A percentile compares a stretch with the other conserved stretches of the same genome.
Conservation (phyloP, 768 basidiomycete species). For the Sporobolomyces phaffii region DNA sequence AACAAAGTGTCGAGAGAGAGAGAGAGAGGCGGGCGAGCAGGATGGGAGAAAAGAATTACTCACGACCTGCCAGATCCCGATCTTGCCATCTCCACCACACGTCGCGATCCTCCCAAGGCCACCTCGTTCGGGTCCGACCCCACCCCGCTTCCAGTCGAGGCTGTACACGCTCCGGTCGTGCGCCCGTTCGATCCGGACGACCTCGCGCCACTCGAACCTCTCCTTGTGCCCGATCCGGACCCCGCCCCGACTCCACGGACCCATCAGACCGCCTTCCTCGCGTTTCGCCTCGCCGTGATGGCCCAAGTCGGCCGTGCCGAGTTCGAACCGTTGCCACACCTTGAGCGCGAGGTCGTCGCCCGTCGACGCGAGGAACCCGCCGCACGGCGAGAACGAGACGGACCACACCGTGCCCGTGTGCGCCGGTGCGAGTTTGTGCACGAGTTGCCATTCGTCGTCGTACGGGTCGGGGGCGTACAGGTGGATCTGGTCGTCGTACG, state of each 20-base stretch:
- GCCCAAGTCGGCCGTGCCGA: slow-evolving; percentile 12
- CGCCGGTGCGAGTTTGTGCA: slow-evolving; percentile 58
- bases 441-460: slow-evolving; percentile 83
- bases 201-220: slow-evolving; percentile 58
- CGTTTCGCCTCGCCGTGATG: slow-evolving; percentile 27
- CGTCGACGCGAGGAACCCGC: slow-evolving; percentile 73
- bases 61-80: slow-evolving; percentile 71
- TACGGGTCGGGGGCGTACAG: slow-evolving; percentile 87
- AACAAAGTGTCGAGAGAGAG: neutral
- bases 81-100: slow-evolving; percentile 74
- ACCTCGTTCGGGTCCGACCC: slow-evolving; percentile 32
- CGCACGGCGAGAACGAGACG: slow-evolving; percentile 68
- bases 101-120: slow-evolving; percentile 76
- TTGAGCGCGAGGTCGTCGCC: slow-evolving; percentile 79
- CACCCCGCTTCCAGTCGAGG: slow-evolving; percentile 60
- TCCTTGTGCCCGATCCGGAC: slow-evolving; percentile 39
- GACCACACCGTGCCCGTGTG: slow-evolving; percentile 90
- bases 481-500: slow-evolving; percentile 94
- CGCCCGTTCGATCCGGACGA: slow-evolving; percentile 55
- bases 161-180: slow-evolving; percentile 76
- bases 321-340: slow-evolving; percentile 65
- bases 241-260: slow-evolving; percentile 43
- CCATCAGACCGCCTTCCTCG: slow-evolving; percentile 45
- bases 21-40: neutral
- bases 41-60: too few species aligned